Evolutionary conservation across 805 yeast genomes (phyloP), one percentile per base, ranked within the genome.

Genomic region (Yamadazyma olivae): DNA sequence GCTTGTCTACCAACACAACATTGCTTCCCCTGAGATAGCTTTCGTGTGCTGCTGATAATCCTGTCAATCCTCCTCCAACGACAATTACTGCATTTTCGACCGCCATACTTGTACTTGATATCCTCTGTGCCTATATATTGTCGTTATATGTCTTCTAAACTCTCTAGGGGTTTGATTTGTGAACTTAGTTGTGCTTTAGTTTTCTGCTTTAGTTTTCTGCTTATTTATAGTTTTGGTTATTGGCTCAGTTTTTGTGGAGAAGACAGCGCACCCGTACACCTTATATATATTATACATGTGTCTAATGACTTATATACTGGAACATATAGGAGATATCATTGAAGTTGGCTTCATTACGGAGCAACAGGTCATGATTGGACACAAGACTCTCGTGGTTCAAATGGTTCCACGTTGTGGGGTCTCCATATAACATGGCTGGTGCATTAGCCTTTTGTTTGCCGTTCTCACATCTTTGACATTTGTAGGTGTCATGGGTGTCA

Each of bases 391-490:
- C 73, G 41, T 74, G 85, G 41, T 81, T 75, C 39, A 86, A 70
- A 63, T 93, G 99, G 56, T 93, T 91, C 99, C 99, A 91, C 0
- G 97, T 81, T 0, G 97, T 93, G 0, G 98, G 86, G 60, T 93
- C 99, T 45, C 99, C 99, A 55, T 93, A 93, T 22, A 93, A 64
- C 96, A 93, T 90, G 0, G 95, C 95, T 0, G 81, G 77, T 0
- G 96, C 74, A 46, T 75, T 80, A 4, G 67, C 51, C 20, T 61
- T 43, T 61, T 93, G 99, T 4, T 67, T 63, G 3, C 69, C 69
- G 21, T 48, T 35, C 5, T 26, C 16, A 57, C 99, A 93, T 45
- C 98, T 67, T 56, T 80, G 82, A 65, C 99, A 93, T 45, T 83
- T 77, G 64, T 78, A 93, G 1, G 95, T 85, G 41, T 85, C 95